Evolutionary conservation across 1,284 basidiomycete genomes (phyloP), one percentile per base, ranked within the genome.

Genomic region (Cutaneotrichosporon sp.): DNA sequence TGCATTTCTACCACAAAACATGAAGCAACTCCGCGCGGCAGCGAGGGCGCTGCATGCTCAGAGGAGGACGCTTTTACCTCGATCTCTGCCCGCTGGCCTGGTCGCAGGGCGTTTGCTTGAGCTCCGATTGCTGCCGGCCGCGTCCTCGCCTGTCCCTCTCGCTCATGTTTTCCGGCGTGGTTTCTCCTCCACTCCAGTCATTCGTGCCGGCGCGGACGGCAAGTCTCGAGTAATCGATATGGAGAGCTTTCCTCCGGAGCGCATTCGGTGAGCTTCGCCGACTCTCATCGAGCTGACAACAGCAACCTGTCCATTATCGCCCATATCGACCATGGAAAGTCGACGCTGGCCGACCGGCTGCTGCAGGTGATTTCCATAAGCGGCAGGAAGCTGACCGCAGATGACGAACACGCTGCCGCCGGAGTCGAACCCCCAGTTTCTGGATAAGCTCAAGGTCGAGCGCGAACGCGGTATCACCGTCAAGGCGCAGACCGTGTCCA

Each of bases 261-360:
- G 81, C 16, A 88, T 94, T 63, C 81, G 90, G 86, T 88, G 62
- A 60, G 77, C 60, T 20, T n/a, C n/a, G 12, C 14, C 4, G 3
- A 22, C 4, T 35, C 24, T 10, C 7, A 11, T 7, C 7, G 7
- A 29, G 41, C 46, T 60, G 45, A 47, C 33, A 16, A 5, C 61
- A 90, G 89, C 46, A 96, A 96, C 72, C 90, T 97, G 67, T 92
- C 89, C 4, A 90, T 96, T 54, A 92, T 96, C 65, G 91, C 90
- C 1, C 90, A 94, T 70, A 93, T 93, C 61, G 90, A 76, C 73
- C 90, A 94, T 75, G 91, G 91, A 42, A 94, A 96, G 78, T 89
- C 86, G 8, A 96, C 92, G 2, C 79, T 97, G 48, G 89, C 91
- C 4, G 92, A 96, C 70, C 79, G 87, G 49, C 73, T 89, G 48